Base-by-base conservation (phyloP, 768 basidiomycete species). In the Boletus speciosus region DNA sequence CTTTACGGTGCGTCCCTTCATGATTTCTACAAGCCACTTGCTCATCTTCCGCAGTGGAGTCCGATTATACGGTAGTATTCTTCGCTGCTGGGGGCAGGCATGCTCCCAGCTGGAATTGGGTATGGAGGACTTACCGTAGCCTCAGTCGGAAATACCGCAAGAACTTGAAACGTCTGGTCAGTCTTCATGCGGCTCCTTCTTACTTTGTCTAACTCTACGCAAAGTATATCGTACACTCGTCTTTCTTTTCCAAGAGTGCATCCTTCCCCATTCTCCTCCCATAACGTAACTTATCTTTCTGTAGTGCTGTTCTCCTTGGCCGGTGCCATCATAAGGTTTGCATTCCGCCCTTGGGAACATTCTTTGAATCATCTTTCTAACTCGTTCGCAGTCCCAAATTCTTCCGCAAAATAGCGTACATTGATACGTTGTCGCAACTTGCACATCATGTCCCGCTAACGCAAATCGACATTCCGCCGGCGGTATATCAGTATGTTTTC, bases 241-340 rank as follows among this genome's bases (percentile, higher is more conserved):
- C 86, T 2, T 90, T 90, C 71, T 93, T 92, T 71, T 85, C 91
- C 5, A 93, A 91, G 71, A 92, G 91, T 90, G 53, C 19, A 82
- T 69, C 1, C 38, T 35, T 56, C 44, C 29, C 19, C 38, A 4
- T 41, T 49, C 40, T 34, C 16, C 38, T 19, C 37, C 41, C n/a
- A 19, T 48, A 14, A 31, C 12, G 27, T 49, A 57, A 52, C 64
- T 59, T 11, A 57, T 47, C 16, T 47, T 8, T 43, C 47, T 56
- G 19, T 55, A 93, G 91, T 93, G 90, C 73, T 94, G 4, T 92
- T 94, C 68, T 92, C 91, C 10, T 74, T 93, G 44, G 91, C 91
- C 31, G 90, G 90, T 3, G 88, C 91, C 38, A 85, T 93, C 56
- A 90, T 94, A 64, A 92, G 88, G 86, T 88, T 54, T n/a, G 71